phyloP scores from a whole-genome alignment of 176 grass and related monocot genomes.

The Musa acuminata region DNA sequence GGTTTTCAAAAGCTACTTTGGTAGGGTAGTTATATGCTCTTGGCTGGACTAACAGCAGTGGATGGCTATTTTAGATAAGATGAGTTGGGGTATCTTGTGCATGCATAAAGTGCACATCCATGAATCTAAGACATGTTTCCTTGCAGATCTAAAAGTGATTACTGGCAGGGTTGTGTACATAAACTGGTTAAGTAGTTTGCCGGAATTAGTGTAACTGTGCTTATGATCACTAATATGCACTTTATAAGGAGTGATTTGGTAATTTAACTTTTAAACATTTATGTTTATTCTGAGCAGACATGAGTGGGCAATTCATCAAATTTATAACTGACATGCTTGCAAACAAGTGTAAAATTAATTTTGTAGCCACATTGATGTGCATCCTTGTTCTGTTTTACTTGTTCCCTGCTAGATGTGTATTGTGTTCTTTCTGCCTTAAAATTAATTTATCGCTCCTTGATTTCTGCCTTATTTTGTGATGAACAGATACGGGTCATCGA shows the following conservation, averaged over 20 bases:
- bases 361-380: not conserved
- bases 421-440: not conserved
- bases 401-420: too few species aligned
- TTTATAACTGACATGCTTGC: not conserved
- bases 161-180: too few species aligned
- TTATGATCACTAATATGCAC: not conserved
- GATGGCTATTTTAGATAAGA: too few species aligned
- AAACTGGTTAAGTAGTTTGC: too few species aligned
- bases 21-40: too few species aligned
- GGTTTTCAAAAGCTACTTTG: too few species aligned
- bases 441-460: not conserved
- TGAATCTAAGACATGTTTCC: too few species aligned
- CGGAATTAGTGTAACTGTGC: not conserved
- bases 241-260: not conserved
- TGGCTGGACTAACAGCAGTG: too few species aligned
- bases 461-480: not conserved
- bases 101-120: too few species aligned
- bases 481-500: constrained; percentile 83
- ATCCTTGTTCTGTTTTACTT: not conserved
- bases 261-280: not conserved
- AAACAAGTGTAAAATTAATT: not conserved
- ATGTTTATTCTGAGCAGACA: not conserved
- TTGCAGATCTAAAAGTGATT: too few species aligned
- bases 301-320: not conserved
- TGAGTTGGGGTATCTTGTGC: too few species aligned